Conservation (phyloP, 306 rosid species). For the Corylus heterophylla region DNA sequence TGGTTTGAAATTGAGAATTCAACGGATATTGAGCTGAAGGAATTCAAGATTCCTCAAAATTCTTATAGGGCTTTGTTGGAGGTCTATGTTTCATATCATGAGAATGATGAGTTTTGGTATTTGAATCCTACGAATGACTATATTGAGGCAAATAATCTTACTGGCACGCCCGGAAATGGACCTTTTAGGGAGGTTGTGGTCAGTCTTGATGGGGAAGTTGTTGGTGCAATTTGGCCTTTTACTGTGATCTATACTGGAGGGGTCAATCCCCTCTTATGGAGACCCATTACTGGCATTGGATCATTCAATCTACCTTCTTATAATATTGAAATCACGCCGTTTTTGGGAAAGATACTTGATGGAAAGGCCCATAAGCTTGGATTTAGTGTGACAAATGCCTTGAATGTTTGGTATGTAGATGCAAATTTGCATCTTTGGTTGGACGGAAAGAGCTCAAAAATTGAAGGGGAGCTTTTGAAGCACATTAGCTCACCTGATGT, state of each 20-base stretch:
- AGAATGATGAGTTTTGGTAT: slow-evolving; percentile 90
- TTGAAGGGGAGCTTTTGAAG: slow-evolving; percentile 54
- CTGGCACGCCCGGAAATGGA: slow-evolving; percentile 66
- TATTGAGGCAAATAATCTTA: slow-evolving; percentile 56
- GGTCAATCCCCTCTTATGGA: slow-evolving; percentile 84
- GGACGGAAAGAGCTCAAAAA: slow-evolving; percentile 52
- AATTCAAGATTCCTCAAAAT: slow-evolving; percentile 67
- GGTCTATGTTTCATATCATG: slow-evolving; percentile 90
- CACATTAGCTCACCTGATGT: slow-evolving; percentile 46
- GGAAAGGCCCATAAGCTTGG: slow-evolving; percentile 62
- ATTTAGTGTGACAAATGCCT: slow-evolving; percentile 77
- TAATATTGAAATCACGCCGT: slow-evolving; percentile 85
- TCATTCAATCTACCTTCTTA: slow-evolving; percentile 87
- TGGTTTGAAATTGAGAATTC: slow-evolving; percentile 73
- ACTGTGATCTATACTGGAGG: slow-evolving; percentile 92
- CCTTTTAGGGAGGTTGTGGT: slow-evolving; percentile 87
- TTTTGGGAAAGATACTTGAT: slow-evolving; percentile 63
- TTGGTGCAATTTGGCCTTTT: slow-evolving; percentile 86
- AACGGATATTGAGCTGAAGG: slow-evolving; percentile 43
- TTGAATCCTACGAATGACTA: slow-evolving; percentile 65
- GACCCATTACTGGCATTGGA: slow-evolving; percentile 85
- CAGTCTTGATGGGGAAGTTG: slow-evolving; percentile 57
- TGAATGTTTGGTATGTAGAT: slow-evolving; percentile 85
- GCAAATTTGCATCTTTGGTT: slow-evolving; percentile 95
- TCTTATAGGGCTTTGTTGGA: slow-evolving; percentile 83